Conservation (phyloP, 1,139 yeast species). For the Diutina scorzettiae region DNA sequence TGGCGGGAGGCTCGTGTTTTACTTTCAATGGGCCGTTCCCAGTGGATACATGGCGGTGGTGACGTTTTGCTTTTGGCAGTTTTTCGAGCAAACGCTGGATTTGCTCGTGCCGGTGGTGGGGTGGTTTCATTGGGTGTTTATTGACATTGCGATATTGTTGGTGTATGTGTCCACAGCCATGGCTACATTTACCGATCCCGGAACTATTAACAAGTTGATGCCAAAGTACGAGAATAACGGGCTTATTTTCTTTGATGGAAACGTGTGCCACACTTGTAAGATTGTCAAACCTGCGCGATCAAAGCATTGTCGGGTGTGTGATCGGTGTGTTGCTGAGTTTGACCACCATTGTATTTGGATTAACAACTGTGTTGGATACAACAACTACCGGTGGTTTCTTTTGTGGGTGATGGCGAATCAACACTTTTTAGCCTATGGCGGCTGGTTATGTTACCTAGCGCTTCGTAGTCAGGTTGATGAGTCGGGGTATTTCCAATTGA, state of each 20-base stretch:
- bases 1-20: background rate
- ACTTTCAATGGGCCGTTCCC: slow-evolving; percentile 26
- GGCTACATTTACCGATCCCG: slow-evolving; percentile 48
- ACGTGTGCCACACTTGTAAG: slow-evolving; percentile 45
- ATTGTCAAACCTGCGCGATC: slow-evolving; percentile 74
- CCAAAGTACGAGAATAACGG: slow-evolving; percentile 33
- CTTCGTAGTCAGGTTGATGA: slow-evolving; percentile 11
- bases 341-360: slow-evolving; percentile 98
- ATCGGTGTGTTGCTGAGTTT: slow-evolving; percentile 49
- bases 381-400: slow-evolving; percentile 64
- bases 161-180: slow-evolving; percentile 24
- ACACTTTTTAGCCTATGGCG: slow-evolving; percentile 52
- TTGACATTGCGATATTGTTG: slow-evolving; percentile 20
- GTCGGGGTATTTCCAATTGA: slow-evolving; percentile 16
- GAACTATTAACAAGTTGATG: slow-evolving; percentile 16
- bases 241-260: slow-evolving; percentile 38
- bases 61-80: slow-evolving; percentile 33
- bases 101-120: slow-evolving; percentile 13
- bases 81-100: slow-evolving; percentile 28
- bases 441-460: slow-evolving; percentile 24
- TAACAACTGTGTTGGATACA: slow-evolving; percentile 77
- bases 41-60: slow-evolving; percentile 33
- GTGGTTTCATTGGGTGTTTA: slow-evolving; percentile 9
- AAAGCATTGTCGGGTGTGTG: slow-evolving; percentile 76
- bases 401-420: slow-evolving; percentile 46